Conservation (phyloP, 1,284 basidiomycete genomes). For the Ceratobasidium sp. region DNA sequence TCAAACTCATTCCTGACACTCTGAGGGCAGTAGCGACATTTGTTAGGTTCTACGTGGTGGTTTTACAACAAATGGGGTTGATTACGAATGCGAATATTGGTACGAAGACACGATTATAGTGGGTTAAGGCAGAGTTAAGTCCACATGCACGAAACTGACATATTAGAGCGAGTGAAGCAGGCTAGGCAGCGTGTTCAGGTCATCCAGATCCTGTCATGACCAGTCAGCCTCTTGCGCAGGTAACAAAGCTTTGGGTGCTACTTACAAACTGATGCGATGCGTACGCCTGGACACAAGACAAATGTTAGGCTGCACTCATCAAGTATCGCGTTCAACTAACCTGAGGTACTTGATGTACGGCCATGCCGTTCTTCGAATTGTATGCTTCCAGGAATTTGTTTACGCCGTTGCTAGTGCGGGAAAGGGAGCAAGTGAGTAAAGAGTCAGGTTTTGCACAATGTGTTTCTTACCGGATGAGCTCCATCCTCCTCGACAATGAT, state of each 20-base stretch:
- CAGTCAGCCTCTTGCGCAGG: too few relatives aligned
- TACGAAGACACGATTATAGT: too few relatives aligned
- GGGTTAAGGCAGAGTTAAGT: too few relatives aligned
- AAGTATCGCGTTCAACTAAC: background rate
- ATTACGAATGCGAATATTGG: too few relatives aligned
- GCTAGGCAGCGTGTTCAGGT: background rate
- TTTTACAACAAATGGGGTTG: too few relatives aligned
- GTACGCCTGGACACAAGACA: background rate
- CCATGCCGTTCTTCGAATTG: background rate
- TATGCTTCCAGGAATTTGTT: background rate
- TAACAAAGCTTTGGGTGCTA: background rate
- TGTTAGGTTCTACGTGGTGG: too few relatives aligned
- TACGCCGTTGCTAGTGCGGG: background rate
- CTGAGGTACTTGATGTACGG: background rate
- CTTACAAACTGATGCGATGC: background rate
- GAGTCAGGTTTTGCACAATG: background rate
- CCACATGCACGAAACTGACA: too few relatives aligned
- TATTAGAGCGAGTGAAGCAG: too few relatives aligned
- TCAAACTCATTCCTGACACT: too few relatives aligned
- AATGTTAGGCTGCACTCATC: background rate
- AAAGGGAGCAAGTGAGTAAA: background rate
- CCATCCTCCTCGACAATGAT: background rate
- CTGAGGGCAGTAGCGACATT: too few relatives aligned
- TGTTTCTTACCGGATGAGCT: background rate
- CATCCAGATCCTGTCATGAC: background rate